Percentiles rank a stretch among this genome's conserved stretches.
These are phyloP conservation scores for Scheffersomyces insectosa DNA, from an alignment of 1,139 yeast genomes.

Conservation along the genomic window DNA sequence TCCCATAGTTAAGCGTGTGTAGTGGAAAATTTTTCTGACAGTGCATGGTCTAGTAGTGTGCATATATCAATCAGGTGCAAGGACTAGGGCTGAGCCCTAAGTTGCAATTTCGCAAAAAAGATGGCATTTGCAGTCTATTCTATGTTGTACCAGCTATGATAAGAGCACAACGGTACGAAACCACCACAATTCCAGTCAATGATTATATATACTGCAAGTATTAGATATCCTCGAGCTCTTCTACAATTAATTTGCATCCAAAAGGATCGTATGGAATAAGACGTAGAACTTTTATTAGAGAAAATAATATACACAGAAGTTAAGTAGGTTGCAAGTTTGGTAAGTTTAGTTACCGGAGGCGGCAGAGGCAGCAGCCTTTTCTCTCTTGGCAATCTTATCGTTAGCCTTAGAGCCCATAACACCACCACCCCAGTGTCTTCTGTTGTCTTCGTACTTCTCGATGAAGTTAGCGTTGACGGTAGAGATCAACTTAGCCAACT, in stretches of 20 bases:
- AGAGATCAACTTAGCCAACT: constrained; percentile 86
- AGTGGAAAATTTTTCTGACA: neutral
- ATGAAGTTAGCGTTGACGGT: constrained; percentile 90
- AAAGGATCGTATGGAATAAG: neutral
- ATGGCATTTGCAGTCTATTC: too few species aligned
- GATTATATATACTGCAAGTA: too few species aligned
- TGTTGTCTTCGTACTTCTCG: constrained; percentile 90
- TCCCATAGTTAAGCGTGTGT: constrained; percentile 1
- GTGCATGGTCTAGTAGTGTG: too few species aligned
- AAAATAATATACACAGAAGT: neutral
- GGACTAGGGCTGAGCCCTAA: neutral
- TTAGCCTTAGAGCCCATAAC: constrained; percentile 90
- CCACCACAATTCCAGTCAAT: too few species aligned
- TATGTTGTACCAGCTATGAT: too few species aligned
- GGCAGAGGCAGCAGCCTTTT: constrained; percentile 11
- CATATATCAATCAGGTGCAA: too few species aligned
- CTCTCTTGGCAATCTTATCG: constrained; percentile 57
- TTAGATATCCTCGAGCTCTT: too few species aligned
- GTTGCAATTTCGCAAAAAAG: too few species aligned
- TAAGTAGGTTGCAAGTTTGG: neutral
- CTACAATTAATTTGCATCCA: too few species aligned
- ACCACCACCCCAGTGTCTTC: constrained; percentile 99
- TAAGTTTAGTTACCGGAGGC: constrained; percentile 10
- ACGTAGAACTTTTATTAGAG: neutral
- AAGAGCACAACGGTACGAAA: too few species aligned